These are phyloP conservation scores for Paspalum notatum DNA, from an alignment of 176 grass and related monocot species.

Conservation along the genomic window DNA sequence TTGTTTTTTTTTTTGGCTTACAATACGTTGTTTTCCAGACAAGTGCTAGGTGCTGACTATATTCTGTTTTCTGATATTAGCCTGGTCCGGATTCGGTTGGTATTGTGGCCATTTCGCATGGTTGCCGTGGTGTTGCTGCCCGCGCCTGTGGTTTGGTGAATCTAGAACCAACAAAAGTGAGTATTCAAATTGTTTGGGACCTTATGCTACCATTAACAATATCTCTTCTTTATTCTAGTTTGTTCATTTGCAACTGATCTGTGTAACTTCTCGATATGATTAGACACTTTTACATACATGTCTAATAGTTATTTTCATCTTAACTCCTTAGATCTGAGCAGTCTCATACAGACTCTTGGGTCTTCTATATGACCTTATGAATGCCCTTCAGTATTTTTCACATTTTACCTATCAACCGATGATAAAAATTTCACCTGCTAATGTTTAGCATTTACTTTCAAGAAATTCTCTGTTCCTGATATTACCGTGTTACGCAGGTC, in stretches of 20 bases:
- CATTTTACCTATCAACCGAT: slow-evolving; percentile 1
- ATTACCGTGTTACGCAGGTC: slow-evolving; percentile 56
- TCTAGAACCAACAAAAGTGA: slow-evolving; percentile 92
- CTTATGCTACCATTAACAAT: background rate
- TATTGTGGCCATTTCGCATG: slow-evolving; percentile 95
- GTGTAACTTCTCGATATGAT: slow-evolving; percentile 16
- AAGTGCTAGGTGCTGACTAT: background rate
- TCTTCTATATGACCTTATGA: background rate
- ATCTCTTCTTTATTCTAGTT: background rate
- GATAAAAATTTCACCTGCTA: background rate
- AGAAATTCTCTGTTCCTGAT: slow-evolving; percentile 28
- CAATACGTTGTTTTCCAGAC: background rate
- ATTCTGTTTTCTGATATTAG: slow-evolving; percentile 44
- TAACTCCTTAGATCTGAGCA: background rate
- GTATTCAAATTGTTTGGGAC: background rate
- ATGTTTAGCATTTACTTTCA: background rate
- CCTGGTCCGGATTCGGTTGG: slow-evolving; percentile 99
- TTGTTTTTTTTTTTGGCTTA: background rate
- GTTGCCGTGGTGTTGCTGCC: slow-evolving; percentile 86
- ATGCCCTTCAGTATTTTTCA: background rate
- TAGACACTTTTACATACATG: background rate
- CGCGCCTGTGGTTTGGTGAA: slow-evolving; percentile 98
- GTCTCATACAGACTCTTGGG: background rate
- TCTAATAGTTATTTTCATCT: slow-evolving; percentile 7
- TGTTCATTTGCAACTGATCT: slow-evolving; percentile 25